Percentiles rank a stretch among this genome's conserved stretches.
These are phyloP conservation scores for Ensete glaucum DNA, from an alignment of 176 grass and related monocot genomes.

Conservation along the genomic window DNA sequence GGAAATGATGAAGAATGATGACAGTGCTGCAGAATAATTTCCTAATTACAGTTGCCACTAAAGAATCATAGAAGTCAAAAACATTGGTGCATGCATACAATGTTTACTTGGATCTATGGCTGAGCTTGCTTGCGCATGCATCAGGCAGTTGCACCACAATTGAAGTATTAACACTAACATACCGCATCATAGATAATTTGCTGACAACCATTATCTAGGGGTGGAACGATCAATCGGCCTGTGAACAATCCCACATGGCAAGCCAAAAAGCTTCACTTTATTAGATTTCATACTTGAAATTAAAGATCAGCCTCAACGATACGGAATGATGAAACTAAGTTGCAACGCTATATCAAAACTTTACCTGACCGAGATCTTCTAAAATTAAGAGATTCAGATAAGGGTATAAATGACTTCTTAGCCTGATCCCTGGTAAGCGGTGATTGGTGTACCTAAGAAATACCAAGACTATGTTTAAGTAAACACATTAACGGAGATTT, in stretches of 20 bases:
- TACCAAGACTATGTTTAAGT: not conserved
- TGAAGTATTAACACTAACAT: constrained; percentile 1
- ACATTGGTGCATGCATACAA: not conserved
- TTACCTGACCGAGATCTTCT: constrained; percentile 27
- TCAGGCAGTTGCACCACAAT: not conserved
- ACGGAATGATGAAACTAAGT: not conserved
- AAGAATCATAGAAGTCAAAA: not conserved
- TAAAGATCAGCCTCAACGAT: not conserved
- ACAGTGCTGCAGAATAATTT: too few species aligned
- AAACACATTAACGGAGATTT: not conserved
- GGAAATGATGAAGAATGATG: too few species aligned
- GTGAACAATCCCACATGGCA: not conserved
- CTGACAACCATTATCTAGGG: constrained; percentile 7
- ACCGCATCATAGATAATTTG: constrained; percentile 24
- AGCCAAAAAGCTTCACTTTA: not conserved
- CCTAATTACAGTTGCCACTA: not conserved
- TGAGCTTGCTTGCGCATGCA: not conserved
- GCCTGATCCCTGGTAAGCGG: constrained; percentile 5
- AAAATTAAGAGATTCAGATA: constrained; percentile 15
- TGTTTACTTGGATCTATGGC: not conserved
- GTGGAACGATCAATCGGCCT: constrained; percentile 21
- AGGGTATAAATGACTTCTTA: not conserved
- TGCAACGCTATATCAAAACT: not conserved
- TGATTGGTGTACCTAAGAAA: constrained; percentile 14
- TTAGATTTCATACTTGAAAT: not conserved